Evolutionary conservation across 257 asterid species (phyloP), one percentile per base, ranked within the genome.

Genomic region (Lavandula angustifolia): DNA sequence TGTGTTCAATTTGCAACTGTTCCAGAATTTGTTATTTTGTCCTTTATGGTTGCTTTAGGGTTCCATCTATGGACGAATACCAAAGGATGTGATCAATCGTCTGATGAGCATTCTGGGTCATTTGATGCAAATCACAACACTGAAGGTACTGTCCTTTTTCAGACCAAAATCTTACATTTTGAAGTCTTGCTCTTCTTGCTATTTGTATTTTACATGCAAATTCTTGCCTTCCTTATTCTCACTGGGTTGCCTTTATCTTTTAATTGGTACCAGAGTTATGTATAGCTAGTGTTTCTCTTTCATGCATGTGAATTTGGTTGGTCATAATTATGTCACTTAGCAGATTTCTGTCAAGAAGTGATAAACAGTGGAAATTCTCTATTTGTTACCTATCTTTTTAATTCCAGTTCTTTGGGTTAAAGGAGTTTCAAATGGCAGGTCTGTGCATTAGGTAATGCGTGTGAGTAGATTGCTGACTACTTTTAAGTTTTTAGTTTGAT

Each of bases 41-140:
- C 50, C 51, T 55, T 11, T 47, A 17, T 59, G 76, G 66, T 73
- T 66, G 75, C 74, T 74, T 78, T 91, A 89, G 96, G 91, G 80
- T 62, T 79, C 87, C 65, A 76, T 77, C 71, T 79, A 83, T 54
- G 95, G 94, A 50, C 82, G 73, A 71, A 76, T 87, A 62, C 82
- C 96, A 16, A 75, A 81, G 71, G 88, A 87, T 53, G 69, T 89
- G 77, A 41, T 80, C 77, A 71, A 76, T 77, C 95, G 86, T 66
- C 80, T 89, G 75, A 89, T 87, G 96, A 78, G 84, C 76, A 89
- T 89, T 76, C 85, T 87, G 54, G 96, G 96, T 34, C 95, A 89
- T 83, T 73, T 89, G 80, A 79, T 89, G 77, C 91, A 85, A 65
- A 82, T 85, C 54, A 82, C 94, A 70, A 81, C 96, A 4, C 78